Conservation (phyloP, 2,329 filamentous ascomycete genomes). For the Mariannaea elegans region DNA sequence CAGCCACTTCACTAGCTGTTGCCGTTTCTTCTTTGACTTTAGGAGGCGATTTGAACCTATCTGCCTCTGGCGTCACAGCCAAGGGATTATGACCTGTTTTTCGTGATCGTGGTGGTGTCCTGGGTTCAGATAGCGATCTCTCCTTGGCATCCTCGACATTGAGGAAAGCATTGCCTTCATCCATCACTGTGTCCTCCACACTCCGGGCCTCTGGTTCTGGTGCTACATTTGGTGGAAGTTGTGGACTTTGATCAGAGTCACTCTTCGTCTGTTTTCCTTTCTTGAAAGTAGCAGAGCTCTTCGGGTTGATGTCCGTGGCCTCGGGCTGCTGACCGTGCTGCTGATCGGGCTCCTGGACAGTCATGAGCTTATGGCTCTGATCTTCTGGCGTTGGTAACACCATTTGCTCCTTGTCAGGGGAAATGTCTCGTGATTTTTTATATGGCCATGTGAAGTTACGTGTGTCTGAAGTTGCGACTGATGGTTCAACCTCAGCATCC, state of each 20-base stretch:
- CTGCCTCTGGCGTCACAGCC: conserved; percentile 11
- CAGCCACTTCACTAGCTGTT: conserved; percentile 23
- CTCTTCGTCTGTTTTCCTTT: conserved; percentile 40
- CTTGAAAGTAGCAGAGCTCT: conserved; percentile 26
- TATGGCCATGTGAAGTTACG: background rate
- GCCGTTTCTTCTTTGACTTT: conserved; percentile 15
- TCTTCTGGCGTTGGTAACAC: background rate
- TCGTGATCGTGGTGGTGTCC: background rate
- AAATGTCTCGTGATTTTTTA: background rate
- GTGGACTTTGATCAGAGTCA: conserved; percentile 2
- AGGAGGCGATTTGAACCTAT: background rate
- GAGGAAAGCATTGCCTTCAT: conserved; percentile 1
- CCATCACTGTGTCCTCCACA: background rate
- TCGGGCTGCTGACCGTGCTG: background rate
- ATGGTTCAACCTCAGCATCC: background rate
- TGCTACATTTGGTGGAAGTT: conserved; percentile 14
- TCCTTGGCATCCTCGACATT: conserved; percentile 1
- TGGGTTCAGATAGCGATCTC: background rate
- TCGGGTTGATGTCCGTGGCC: background rate
- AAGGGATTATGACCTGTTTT: background rate
- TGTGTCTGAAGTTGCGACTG: background rate
- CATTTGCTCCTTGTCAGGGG: background rate
- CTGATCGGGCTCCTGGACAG: background rate
- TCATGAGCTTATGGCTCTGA: background rate
- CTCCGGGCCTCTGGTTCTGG: conserved; percentile 9